phyloP scores from a whole-genome alignment of 208 protist genomes.

The Tritrichomonas musculus region DNA sequence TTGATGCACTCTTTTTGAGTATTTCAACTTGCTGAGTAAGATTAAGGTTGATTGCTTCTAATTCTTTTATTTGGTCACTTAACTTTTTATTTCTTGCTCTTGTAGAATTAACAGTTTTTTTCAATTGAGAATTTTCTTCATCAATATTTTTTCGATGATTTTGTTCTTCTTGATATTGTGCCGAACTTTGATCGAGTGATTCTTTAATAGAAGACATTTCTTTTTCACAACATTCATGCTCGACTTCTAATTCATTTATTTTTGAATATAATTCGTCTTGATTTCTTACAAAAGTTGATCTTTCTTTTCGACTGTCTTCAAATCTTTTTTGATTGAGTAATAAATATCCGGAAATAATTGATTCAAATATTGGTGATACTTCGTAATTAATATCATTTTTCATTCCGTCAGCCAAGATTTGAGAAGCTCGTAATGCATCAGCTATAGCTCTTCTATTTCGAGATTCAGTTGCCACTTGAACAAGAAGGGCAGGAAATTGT shows the following conservation, averaged over 20 bases:
- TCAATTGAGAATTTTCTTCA: not conserved
- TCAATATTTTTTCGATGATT: not conserved
- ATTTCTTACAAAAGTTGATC: not conserved
- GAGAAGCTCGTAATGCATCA: not conserved
- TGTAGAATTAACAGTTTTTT: no score
- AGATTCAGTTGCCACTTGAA: not conserved
- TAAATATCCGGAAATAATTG: not conserved
- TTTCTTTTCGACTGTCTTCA: not conserved
- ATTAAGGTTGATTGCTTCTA: not conserved
- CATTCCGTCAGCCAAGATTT: not conserved
- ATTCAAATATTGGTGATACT: not conserved
- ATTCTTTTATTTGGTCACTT: not conserved
- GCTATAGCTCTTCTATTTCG: not conserved
- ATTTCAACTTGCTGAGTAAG: not conserved
- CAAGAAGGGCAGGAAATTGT: not conserved
- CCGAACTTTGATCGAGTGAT: not conserved
- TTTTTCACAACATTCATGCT: not conserved
- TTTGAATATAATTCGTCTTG: not conserved
- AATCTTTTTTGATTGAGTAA: not conserved
- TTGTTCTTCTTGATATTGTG: not conserved
- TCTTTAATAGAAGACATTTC: not conserved
- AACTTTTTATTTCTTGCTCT: no score
- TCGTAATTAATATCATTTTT: not conserved
- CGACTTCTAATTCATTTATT: not conserved
- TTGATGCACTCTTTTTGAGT: not conserved